Base-by-base conservation (phyloP, 1,284 basidiomycete genomes). In the Tilletiaria anomala region DNA sequence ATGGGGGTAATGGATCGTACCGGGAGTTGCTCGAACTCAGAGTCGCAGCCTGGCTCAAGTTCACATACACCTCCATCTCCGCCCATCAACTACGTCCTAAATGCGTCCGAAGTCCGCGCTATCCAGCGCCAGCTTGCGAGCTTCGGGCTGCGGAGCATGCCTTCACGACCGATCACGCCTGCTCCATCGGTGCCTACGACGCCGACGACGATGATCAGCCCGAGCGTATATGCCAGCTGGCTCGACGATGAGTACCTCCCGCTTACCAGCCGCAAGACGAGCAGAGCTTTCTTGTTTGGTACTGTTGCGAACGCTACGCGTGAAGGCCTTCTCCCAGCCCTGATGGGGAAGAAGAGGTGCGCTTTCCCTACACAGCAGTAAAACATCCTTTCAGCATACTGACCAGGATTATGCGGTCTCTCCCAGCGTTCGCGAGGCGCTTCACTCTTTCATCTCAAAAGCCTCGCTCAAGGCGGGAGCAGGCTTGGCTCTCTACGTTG, bases 271-370 rank as follows among this genome's bases (percentile, higher is more conserved):
- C 47, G 53, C n/a, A 33, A 49, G 2, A 44, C 51, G 0, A 43
- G 42, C 2, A 39, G 51, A 11, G 40, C 54, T 2, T 53, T 50
- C 16, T 39, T 49, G 3, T 22, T 51, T 4, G 58, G 53, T n/a
- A 52, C 47, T 40, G 20, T 43, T 10, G 34, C 50, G 37, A 53
- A 55, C 22, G 43, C 40, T 14, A 43, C 43, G 1, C 35, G 58
- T 22, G 53, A 58, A 6, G 48, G 47, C n/a, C 14, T 61, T 0
- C 38, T 56, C 6, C 53, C 53, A 0, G 35, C 44, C 6, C 36
- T 58, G 3, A 23, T 57, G 3, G 43, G 53, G 17, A 50, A 53
- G 26, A 56, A 56, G 35, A 33, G 41, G 38, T 50, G 22, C 40
- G 48, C 43, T 15, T 2, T 16, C 29, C 15, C 26, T 3, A 20